Evolutionary conservation across 2,329 filamentous ascomycete species (phyloP).

Genomic region (Fragosphaeria purpurea): DNA sequence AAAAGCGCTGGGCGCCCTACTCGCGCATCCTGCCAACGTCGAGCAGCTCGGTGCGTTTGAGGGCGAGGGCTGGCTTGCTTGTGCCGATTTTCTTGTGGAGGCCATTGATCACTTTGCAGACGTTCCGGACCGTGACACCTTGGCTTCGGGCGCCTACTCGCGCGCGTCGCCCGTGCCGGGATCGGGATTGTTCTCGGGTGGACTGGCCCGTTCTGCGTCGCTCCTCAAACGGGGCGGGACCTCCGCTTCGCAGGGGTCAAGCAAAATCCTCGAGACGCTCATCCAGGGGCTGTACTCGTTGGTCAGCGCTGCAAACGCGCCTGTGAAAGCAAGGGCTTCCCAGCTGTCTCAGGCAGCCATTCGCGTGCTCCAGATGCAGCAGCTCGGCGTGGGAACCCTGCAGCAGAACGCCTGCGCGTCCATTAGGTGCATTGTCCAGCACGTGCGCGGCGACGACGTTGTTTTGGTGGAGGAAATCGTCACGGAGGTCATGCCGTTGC

Average conservation of each 20-base stretch:
- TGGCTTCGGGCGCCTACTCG: constrained; percentile 15
- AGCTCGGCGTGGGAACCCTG: constrained; percentile 48
- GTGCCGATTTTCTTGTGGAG: constrained; percentile 61
- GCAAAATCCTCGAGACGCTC: constrained; percentile 38
- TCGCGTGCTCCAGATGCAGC: constrained; percentile 50
- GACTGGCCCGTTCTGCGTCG: constrained; percentile 20
- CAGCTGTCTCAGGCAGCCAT: constrained; percentile 47
- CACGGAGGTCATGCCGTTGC: constrained; percentile 55
- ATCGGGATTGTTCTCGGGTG: constrained; percentile 19
- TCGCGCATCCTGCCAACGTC: constrained; percentile 65
- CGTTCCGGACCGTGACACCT: constrained; percentile 26
- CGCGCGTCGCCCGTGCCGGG: constrained; percentile 39
- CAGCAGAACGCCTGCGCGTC: constrained; percentile 67
- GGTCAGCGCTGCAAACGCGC: constrained; percentile 56
- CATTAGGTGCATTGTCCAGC: constrained; percentile 60
- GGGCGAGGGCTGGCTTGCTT: constrained; percentile 55
- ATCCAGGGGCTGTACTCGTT: constrained; percentile 58
- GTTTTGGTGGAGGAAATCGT: constrained; percentile 50
- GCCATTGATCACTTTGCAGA: constrained; percentile 46
- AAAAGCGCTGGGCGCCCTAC: constrained; percentile 60
- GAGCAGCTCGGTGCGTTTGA: constrained; percentile 59
- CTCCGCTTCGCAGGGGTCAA: constrained; percentile 19
- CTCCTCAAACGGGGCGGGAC: constrained; percentile 6
- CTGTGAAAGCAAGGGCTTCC: constrained; percentile 46
- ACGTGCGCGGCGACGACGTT: constrained; percentile 58